phyloP scores from a whole-genome alignment of 106 monocot genomes.

The Posidonia australis region DNA sequence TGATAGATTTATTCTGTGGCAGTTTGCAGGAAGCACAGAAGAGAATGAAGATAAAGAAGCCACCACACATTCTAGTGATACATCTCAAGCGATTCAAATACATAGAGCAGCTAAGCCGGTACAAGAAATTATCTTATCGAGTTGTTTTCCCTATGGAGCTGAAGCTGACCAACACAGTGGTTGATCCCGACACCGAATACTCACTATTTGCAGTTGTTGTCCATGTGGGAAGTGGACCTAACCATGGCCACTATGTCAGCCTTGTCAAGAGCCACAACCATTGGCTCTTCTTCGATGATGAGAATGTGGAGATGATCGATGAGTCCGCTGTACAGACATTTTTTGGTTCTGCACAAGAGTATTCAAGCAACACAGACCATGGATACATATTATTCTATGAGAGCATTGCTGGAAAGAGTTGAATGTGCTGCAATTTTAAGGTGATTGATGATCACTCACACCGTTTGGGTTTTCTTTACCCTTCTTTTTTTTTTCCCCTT shows the following conservation, averaged over 20 bases:
- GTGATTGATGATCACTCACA: neutral
- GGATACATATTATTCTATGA: constrained; percentile 37
- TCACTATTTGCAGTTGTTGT: constrained; percentile 27
- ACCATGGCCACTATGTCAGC: constrained; percentile 29
- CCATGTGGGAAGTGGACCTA: constrained; percentile 22
- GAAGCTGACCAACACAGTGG: constrained; percentile 24
- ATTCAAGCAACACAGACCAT: constrained; percentile 25
- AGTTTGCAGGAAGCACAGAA: constrained; percentile 34
- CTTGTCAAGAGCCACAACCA: constrained; percentile 29
- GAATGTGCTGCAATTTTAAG: constrained; percentile 2
- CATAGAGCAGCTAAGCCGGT: constrained; percentile 23
- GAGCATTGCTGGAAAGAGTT: constrained; percentile 11
- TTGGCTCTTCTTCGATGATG: constrained; percentile 34
- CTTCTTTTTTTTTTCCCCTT: neutral
- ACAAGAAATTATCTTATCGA: constrained; percentile 26
- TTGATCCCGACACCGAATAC: constrained; percentile 18
- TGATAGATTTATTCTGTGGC: neutral
- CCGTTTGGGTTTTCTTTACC: no score
- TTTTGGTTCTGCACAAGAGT: constrained; percentile 26
- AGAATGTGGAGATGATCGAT: constrained; percentile 31
- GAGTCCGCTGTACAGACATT: constrained; percentile 22
- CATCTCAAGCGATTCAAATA: constrained; percentile 34
- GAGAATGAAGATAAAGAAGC: constrained; percentile 37
- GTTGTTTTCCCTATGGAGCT: constrained; percentile 27
- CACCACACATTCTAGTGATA: constrained; percentile 27